Conservation (phyloP, 106 monocot genomes). For the Acanthochlamys bracteata region DNA sequence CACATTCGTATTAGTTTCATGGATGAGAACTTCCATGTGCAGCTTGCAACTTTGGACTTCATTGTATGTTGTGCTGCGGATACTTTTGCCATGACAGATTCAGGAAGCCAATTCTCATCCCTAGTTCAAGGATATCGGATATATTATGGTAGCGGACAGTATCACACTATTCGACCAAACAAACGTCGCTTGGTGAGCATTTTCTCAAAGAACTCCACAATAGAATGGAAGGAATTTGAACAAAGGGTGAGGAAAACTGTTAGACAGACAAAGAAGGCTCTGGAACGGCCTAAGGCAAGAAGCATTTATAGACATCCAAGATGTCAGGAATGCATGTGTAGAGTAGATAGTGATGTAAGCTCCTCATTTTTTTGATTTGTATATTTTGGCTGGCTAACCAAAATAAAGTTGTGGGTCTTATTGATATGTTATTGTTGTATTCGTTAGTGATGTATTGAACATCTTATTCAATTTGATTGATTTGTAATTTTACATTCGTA, state of each 20-base stretch:
- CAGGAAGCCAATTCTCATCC: conserved; percentile 92
- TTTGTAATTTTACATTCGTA: too few relatives aligned
- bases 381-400: too few relatives aligned
- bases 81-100: conserved; percentile 94
- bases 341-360: too few relatives aligned
- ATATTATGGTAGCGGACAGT: conserved; percentile 71
- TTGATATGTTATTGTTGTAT: too few relatives aligned
- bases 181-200: conserved; percentile 73
- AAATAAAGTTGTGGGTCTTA: too few relatives aligned
- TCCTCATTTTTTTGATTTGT: too few relatives aligned
- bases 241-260: conserved; percentile 67
- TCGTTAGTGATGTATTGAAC: too few relatives aligned
- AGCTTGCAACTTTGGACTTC: conserved; percentile 95
- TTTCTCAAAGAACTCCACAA: conserved; percentile 66
- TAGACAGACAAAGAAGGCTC: conserved; percentile 59
- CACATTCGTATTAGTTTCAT: too few relatives aligned
- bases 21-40: conserved; percentile 9
- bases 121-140: conserved; percentile 88
- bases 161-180: conserved; percentile 82
- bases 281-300: conserved; percentile 75
- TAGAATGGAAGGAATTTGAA: conserved; percentile 88
- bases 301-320: conserved; percentile 92
- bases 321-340: conserved; percentile 85
- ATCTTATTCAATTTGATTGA: too few relatives aligned
- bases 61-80: conserved; percentile 86